phyloP scores from a whole-genome alignment of 495 filamentous ascomycete genomes.

The Friedmanniomyces endolithicus region DNA sequence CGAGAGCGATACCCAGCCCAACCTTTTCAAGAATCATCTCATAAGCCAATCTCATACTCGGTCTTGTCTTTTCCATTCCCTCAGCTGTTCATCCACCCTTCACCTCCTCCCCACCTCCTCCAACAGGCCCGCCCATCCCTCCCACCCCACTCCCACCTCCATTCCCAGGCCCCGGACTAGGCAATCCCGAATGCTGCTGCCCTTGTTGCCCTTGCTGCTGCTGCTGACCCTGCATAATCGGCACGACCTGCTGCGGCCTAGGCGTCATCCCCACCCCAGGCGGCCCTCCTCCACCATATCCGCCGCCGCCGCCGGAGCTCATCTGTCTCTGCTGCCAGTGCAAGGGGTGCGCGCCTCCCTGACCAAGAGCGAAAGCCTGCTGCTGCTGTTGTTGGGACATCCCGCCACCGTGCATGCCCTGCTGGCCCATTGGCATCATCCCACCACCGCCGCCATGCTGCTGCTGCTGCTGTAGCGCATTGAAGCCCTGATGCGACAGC shows the following conservation, averaged over 20 bases:
- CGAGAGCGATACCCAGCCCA: too few relatives aligned
- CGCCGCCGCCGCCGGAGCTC: background rate
- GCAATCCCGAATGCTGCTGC: background rate
- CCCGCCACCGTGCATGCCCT: background rate
- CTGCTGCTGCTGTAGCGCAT: constrained; percentile 21
- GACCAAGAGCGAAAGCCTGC: constrained; percentile 16
- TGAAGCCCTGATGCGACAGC: constrained; percentile 32
- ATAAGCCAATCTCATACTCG: too few relatives aligned
- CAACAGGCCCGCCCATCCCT: background rate
- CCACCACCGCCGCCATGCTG: background rate
- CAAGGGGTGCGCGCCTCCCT: constrained; percentile 51
- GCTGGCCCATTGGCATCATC: too few relatives aligned
- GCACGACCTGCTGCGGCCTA: constrained; percentile 6
- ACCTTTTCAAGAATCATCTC: too few relatives aligned
- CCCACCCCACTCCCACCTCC: background rate
- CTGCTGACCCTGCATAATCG: background rate
- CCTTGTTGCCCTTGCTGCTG: background rate
- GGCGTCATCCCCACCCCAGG: constrained; percentile 9
- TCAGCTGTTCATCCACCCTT: background rate
- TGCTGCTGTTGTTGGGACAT: background rate
- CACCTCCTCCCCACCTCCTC: background rate
- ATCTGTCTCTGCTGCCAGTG: constrained; percentile 35
- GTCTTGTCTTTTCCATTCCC: too few relatives aligned
- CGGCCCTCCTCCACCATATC: background rate
- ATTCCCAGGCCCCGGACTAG: background rate